phyloP scores from a whole-genome alignment of 257 asterid species.

The Vinca minor region DNA sequence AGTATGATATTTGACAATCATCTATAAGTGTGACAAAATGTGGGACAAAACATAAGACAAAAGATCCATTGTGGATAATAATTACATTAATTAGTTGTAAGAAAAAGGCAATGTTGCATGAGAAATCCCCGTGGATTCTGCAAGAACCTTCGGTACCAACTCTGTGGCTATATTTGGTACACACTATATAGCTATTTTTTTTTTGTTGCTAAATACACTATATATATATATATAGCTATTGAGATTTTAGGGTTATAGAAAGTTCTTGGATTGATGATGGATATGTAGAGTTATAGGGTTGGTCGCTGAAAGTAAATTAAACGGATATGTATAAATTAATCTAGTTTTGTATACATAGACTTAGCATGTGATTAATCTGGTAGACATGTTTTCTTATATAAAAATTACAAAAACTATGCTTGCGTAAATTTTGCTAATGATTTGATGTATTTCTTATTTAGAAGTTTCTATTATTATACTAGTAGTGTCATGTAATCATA shows the following conservation, averaged over 20 bases:
- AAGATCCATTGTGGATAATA: too few relatives aligned
- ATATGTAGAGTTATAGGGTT: constrained; percentile 8
- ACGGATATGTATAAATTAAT: neutral
- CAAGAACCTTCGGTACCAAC: constrained; percentile 32
- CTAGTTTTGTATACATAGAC: neutral
- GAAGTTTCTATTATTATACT: too few relatives aligned
- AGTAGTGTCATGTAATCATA: neutral
- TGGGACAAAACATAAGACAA: too few relatives aligned
- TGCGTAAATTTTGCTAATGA: constrained; percentile 8
- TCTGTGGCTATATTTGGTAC: constrained; percentile 6
- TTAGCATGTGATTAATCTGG: neutral
- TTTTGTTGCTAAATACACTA: too few relatives aligned
- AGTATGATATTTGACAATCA: too few relatives aligned
- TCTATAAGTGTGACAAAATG: too few relatives aligned
- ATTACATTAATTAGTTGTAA: too few relatives aligned
- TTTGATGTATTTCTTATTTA: neutral
- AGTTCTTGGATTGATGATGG: neutral
- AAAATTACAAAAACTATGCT: constrained; percentile 1
- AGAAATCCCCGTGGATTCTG: constrained; percentile 30
- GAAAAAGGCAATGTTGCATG: too few relatives aligned
- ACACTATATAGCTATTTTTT: neutral
- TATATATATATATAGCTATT: too few relatives aligned
- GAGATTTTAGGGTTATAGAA: constrained; percentile 12
- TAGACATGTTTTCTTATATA: too few relatives aligned
- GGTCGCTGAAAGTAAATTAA: neutral